Percentiles rank a stretch among this genome's conserved stretches.
phyloP scores from a whole-genome alignment of 2,329 filamentous ascomycete species.

The Huntiella moniliformis region DNA sequence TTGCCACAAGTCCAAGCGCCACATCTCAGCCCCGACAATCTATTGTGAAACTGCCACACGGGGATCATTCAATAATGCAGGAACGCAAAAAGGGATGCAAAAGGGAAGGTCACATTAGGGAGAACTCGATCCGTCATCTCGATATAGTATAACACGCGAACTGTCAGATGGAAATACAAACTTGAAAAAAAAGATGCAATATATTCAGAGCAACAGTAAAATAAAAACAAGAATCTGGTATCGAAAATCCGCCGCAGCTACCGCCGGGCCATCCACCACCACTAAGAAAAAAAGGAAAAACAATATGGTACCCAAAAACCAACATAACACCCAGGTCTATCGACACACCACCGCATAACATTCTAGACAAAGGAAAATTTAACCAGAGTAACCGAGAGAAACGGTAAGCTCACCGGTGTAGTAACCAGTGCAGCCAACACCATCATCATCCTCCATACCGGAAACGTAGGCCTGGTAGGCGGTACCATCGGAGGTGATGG shows the following conservation, averaged over 20 bases:
- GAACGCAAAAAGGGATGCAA: not conserved
- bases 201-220: slow-evolving; percentile 10
- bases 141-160: not conserved
- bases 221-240: slow-evolving; percentile 11
- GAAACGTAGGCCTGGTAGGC: slow-evolving; percentile 22
- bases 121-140: not conserved
- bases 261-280: too few species aligned
- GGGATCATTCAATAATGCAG: too few species aligned
- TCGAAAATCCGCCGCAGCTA: slow-evolving; percentile 1
- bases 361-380: not conserved
- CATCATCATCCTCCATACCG: slow-evolving; percentile 22
- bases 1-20: too few species aligned
- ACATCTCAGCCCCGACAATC: too few species aligned
- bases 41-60: too few species aligned
- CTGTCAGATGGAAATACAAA: not conserved
- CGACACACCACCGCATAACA: too few species aligned
- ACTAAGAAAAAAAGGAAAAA: not conserved
- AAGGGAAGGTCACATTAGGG: not conserved
- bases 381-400: slow-evolving; percentile 18
- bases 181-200: slow-evolving; percentile 3
- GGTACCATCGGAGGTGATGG: slow-evolving; percentile 19
- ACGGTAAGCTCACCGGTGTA: slow-evolving; percentile 17
- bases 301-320: too few species aligned
- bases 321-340: too few species aligned
- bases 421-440: slow-evolving; percentile 23